Conservation (phyloP, 2,329 filamentous ascomycete genomes). For the Thielaviopsis populi region DNA sequence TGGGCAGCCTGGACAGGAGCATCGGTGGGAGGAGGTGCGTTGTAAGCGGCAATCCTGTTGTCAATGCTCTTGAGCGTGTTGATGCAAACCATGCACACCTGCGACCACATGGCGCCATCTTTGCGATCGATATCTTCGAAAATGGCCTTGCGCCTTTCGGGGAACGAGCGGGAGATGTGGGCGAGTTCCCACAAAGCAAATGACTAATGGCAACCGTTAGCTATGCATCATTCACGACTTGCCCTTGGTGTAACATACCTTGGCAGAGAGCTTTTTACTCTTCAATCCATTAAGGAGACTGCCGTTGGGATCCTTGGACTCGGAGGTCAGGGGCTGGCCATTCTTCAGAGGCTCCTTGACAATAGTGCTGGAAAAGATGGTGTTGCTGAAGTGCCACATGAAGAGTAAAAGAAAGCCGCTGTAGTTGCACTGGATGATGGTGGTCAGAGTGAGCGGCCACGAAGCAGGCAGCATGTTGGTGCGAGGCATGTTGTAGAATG, state of each 20-base stretch:
- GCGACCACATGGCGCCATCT: slow-evolving; percentile 66
- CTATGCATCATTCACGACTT: background rate
- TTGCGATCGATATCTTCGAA: slow-evolving; percentile 77
- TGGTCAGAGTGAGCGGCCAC: slow-evolving; percentile 41
- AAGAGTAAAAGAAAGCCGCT: slow-evolving; percentile 53
- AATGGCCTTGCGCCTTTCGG: slow-evolving; percentile 62
- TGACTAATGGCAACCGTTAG: slow-evolving; percentile 31
- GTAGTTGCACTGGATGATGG: slow-evolving; percentile 40
- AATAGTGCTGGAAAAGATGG: slow-evolving; percentile 66
- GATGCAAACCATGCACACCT: slow-evolving; percentile 56
- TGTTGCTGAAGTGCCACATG: slow-evolving; percentile 64
- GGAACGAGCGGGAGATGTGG: slow-evolving; percentile 60
- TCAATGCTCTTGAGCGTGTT: slow-evolving; percentile 53
- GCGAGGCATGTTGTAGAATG: slow-evolving; percentile 61
- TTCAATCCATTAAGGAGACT: slow-evolving; percentile 73
- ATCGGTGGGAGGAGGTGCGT: slow-evolving; percentile 27
- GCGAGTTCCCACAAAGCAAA: slow-evolving; percentile 89
- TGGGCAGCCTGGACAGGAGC: slow-evolving; percentile 16
- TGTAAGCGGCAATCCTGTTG: slow-evolving; percentile 44
- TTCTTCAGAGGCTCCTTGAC: slow-evolving; percentile 71
- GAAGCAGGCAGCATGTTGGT: slow-evolving; percentile 46
- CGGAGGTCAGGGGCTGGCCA: slow-evolving; percentile 64
- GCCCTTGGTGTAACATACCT: slow-evolving; percentile 31
- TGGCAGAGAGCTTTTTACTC: slow-evolving; percentile 64
- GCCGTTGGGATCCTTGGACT: slow-evolving; percentile 82